These are phyloP conservation scores for Geotrichum candidum DNA, from an alignment of 1,139 yeast species.

Conservation along the genomic window DNA sequence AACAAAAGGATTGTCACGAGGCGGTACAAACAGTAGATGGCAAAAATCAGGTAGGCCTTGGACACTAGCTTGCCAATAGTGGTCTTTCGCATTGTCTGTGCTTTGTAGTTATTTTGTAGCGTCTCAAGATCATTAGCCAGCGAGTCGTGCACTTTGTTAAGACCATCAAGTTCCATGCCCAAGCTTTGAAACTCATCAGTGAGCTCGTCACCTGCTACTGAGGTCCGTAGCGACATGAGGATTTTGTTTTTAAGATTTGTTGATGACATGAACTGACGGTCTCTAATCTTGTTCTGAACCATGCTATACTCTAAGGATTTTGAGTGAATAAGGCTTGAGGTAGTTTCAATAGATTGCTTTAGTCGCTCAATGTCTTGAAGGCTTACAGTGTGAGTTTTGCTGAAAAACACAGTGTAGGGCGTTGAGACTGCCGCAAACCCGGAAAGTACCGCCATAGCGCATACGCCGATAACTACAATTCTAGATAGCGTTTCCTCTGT, in stretches of 20 bases:
- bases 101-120: slow-evolving; percentile 24
- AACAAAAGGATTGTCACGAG: slow-evolving; percentile 42
- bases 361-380: slow-evolving; percentile 35
- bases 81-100: slow-evolving; percentile 31
- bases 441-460: slow-evolving; percentile 62
- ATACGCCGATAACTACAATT: slow-evolving; percentile 64
- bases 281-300: slow-evolving; percentile 18
- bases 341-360: slow-evolving; percentile 34
- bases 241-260: slow-evolving; percentile 30
- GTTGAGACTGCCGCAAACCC: slow-evolving; percentile 76
- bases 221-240: slow-evolving; percentile 24
- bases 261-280: slow-evolving; percentile 23
- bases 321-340: slow-evolving; percentile 33
- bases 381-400: slow-evolving; percentile 27
- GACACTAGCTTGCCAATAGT: slow-evolving; percentile 30
- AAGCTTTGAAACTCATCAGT: slow-evolving; percentile 62
- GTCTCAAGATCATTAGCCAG: slow-evolving; percentile 32
- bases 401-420: slow-evolving; percentile 42
- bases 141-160: slow-evolving; percentile 40
- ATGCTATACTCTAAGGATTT: slow-evolving; percentile 19
- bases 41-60: slow-evolving; percentile 38
- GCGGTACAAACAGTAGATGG: slow-evolving; percentile 61
- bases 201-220: slow-evolving; percentile 32
- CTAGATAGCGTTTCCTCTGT: slow-evolving; percentile 45
- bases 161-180: slow-evolving; percentile 64